A percentile compares a stretch with the other conserved stretches of the same genome.
Conservation (phyloP, 352 stramenopile species). For the Phytophthora chlamydospora region DNA sequence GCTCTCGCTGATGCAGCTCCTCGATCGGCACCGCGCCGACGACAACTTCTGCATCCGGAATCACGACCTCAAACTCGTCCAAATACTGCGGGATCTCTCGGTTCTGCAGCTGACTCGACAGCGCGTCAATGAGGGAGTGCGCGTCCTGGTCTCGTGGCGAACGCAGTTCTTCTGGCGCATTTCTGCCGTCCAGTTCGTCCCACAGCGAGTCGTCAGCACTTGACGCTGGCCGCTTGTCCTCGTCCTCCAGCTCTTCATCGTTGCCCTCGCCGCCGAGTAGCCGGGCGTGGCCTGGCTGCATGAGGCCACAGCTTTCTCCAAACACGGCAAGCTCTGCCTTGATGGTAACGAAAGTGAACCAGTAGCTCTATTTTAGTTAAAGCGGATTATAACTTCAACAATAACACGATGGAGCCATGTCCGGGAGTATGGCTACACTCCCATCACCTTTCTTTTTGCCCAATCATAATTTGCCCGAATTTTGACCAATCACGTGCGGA, state of each 20-base stretch:
- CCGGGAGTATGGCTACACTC: no score
- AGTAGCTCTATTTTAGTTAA: no score
- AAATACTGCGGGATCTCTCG: slow-evolving; percentile 62
- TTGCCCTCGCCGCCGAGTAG: slow-evolving; percentile 9
- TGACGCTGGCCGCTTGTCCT: neutral
- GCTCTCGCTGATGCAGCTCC: slow-evolving; percentile 64
- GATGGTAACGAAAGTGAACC: no score
- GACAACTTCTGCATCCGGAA: slow-evolving; percentile 68
- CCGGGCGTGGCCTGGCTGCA: slow-evolving; percentile 26
- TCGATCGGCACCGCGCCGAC: slow-evolving; percentile 65
- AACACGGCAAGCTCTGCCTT: no score
- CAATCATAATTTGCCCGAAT: no score
- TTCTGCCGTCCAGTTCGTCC: slow-evolving; percentile 34
- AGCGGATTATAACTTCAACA: no score
- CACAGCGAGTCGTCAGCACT: slow-evolving; percentile 42
- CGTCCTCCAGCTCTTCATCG: slow-evolving; percentile 3
- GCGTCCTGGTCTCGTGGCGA: slow-evolving; percentile 20
- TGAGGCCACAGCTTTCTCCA: neutral
- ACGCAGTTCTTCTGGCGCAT: slow-evolving; percentile 14
- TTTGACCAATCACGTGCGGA: no score
- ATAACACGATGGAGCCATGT: no score
- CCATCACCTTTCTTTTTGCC: no score
- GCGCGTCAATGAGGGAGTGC: slow-evolving; percentile 59
- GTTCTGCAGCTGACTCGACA: slow-evolving; percentile 48
- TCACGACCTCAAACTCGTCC: slow-evolving; percentile 70